These are phyloP conservation scores for Fraxinus angustifolia DNA, from an alignment of 305 asterid species.

Conservation along the genomic window DNA sequence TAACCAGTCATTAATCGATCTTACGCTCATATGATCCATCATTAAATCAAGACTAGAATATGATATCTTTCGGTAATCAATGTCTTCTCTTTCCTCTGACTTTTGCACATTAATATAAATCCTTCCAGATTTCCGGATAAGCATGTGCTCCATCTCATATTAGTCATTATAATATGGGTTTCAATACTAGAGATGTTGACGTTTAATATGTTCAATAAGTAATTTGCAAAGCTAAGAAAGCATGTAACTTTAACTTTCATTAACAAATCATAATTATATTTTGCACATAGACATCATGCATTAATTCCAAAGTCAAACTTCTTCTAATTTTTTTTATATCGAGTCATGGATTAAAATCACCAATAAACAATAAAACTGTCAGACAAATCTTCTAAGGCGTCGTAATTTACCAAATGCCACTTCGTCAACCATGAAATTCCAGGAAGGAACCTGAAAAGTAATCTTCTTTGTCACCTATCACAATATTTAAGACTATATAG, in stretches of 20 bases:
- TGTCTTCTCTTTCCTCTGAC: constrained; percentile 31
- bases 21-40: constrained; percentile 14
- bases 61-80: constrained; percentile 21
- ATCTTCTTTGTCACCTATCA: not conserved
- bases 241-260: constrained; percentile 10
- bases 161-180: constrained; percentile 21
- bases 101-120: constrained; percentile 14
- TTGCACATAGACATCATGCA: constrained; percentile 17
- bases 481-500: not conserved
- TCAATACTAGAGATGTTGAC: constrained; percentile 28
- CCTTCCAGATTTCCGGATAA: constrained; percentile 13
- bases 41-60: constrained; percentile 14
- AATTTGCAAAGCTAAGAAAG: constrained; percentile 19
- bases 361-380: not conserved
- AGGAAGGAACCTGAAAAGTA: not conserved
- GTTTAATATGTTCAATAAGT: constrained; percentile 24
- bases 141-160: constrained; percentile 33
- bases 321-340: not conserved
- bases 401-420: not conserved
- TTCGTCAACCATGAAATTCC: not conserved
- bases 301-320: constrained; percentile 17
- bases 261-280: constrained; percentile 3
- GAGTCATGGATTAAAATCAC: not conserved
- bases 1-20: not conserved
- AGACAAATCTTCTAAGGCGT: not conserved